Base-by-base conservation (phyloP, 2,329 filamentous ascomycete species). In the Xylaria sp. region DNA sequence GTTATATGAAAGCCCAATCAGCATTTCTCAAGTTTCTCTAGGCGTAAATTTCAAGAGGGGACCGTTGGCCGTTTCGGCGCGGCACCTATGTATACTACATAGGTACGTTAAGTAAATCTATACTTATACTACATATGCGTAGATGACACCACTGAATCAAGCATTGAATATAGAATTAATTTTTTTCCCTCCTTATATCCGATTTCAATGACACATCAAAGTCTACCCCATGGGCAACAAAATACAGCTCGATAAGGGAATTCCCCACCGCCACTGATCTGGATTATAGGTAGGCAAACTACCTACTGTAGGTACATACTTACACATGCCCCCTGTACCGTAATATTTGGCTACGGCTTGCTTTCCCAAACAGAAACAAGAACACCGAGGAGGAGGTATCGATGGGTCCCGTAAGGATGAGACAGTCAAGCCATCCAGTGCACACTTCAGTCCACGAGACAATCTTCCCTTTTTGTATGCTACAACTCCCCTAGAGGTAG, bases 381-480 rank as follows among this genome's bases (percentile, higher is more conserved):
- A 35, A 35, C 51, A 16, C 18, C 8, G 2, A 23, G 12, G 8
- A 29, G 13, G 5, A 40, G 9, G 25, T 25, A 32, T 35, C 42
- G 32, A 48, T 42, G 5, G 21, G 42, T 23, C 32, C 35, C n/a
- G 3, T 60, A 54, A 23, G 32, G 18, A n/a, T 12, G 13, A 27
- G 37, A 40, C 27, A 48, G 55, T 25, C 48, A 54, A 47, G 53
- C 40, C 21, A 48, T 55, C 21, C 6, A 42, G 25, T 54, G 21
- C 18, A 5, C 18, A 51, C 23, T 8, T n/a, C 18, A 55, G 60
- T 42, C 54, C 65, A 68, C 53, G 47, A 64, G 65, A 67, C 60
- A 48, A 63, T 64, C 32, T 68, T 60, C 54, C 60, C 42, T 64
- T 60, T 60, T 50, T 4, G 60, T 44, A 50, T 50, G 12, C 23